Conservation (phyloP, 495 filamentous ascomycete species). For the Lindgomyces ingoldianus region DNA sequence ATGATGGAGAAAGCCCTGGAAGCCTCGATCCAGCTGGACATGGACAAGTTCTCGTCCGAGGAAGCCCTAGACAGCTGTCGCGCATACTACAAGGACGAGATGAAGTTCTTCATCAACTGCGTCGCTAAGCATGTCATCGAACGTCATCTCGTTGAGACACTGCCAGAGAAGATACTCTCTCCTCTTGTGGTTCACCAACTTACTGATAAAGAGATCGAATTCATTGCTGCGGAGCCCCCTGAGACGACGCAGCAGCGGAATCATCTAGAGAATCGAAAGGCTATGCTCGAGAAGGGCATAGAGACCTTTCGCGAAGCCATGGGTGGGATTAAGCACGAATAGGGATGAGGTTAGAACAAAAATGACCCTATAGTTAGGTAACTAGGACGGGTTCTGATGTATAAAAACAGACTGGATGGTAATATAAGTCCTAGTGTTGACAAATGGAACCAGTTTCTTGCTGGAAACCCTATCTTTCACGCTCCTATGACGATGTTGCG, state of each 20-base stretch:
- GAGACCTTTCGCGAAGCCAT: slow-evolving; percentile 38
- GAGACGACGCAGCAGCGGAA: slow-evolving; percentile 29
- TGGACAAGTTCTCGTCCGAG: slow-evolving; percentile 35
- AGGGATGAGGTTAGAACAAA: not conserved
- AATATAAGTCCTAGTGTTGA: no score
- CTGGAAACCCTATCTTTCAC: no score
- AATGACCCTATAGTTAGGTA: not conserved
- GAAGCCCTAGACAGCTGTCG: slow-evolving; percentile 32
- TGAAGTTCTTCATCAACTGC: slow-evolving; percentile 41
- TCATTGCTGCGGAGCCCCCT: slow-evolving; percentile 37
- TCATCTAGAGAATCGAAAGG: slow-evolving; percentile 30
- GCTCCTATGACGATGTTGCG: no score
- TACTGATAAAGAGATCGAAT: slow-evolving; percentile 38
- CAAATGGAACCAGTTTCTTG: no score
- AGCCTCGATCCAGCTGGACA: slow-evolving; percentile 25
- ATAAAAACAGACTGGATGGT: no score
- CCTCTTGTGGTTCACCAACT: slow-evolving; percentile 35
- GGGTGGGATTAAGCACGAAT: slow-evolving; percentile 25
- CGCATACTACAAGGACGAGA: slow-evolving; percentile 39
- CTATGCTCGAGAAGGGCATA: slow-evolving; percentile 37
- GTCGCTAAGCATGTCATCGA: slow-evolving; percentile 45
- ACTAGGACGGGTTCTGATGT: no score
- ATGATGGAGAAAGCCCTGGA: not conserved
- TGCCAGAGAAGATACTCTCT: slow-evolving; percentile 35
- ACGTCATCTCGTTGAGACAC: slow-evolving; percentile 40